Evolutionary conservation across 371 early-diverging fungal genomes (phyloP).

Genomic region (Amoeboaphelidium protococcarum): DNA sequence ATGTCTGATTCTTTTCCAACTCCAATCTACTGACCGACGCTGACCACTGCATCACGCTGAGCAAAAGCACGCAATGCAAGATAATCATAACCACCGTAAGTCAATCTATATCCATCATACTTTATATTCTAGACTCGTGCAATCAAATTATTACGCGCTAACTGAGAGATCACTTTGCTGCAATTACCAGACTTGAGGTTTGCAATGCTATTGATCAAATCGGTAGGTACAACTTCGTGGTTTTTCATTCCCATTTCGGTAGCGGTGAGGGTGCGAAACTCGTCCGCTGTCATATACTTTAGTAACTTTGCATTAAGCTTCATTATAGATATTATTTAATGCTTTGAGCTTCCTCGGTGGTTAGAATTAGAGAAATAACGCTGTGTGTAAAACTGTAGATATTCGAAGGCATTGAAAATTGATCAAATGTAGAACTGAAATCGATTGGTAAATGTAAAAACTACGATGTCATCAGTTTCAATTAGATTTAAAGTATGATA

Average conservation of each 20-base stretch:
- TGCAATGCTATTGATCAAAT: constrained; percentile 64
- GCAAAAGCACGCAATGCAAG: constrained; percentile 83
- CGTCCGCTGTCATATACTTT: constrained; percentile 71
- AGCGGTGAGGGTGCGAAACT: constrained; percentile 83
- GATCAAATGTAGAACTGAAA: no score
- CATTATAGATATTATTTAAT: constrained; percentile 20
- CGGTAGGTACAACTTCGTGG: constrained; percentile 82
- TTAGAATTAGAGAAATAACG: no score
- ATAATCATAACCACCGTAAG: constrained; percentile 98
- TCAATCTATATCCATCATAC: constrained; percentile 89
- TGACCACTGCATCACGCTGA: constrained; percentile 58
- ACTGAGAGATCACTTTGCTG: constrained; percentile 48
- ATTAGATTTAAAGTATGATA: no score
- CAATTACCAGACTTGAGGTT: constrained; percentile 57
- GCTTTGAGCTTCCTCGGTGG: no score
- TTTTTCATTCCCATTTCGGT: constrained; percentile 90
- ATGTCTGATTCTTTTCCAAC: constrained; percentile 99
- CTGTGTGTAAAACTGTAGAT: no score
- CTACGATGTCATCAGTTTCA: no score
- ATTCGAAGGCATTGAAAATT: no score
- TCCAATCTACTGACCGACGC: constrained; percentile 96
- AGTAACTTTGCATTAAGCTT: constrained; percentile 79
- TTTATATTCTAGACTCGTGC: constrained; percentile 57
- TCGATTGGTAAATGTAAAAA: no score
- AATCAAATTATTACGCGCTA: constrained; percentile 66